phyloP scores from a whole-genome alignment of 129 eudicot species.

The carrot (Daucus carota) region DH1_v3.0 NC_030389.2:43892501-43893000 shows the following conservation, averaged over 20 bases:
- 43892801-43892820: not conserved
- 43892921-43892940: not conserved
- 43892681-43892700: not conserved
- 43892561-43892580: not conserved
- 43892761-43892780: not conserved
- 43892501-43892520: not conserved
- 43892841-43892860: not conserved
- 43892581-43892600: not conserved
- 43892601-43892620: not conserved
- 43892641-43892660: not conserved
- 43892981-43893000: not conserved
- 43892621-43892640: not conserved
- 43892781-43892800: not conserved
- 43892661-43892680: not conserved
- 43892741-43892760: not conserved
- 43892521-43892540: not conserved
- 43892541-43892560: not conserved
- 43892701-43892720: not conserved
- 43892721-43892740: not conserved
- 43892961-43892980: not conserved
- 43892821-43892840: not conserved
- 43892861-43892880: not conserved
- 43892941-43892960: not conserved
- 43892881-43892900: not conserved
- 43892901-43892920: not conserved